These are phyloP conservation scores for Didymella glomerata DNA, from an alignment of 2,329 filamentous ascomycete species.

Conservation along the genomic window DNA sequence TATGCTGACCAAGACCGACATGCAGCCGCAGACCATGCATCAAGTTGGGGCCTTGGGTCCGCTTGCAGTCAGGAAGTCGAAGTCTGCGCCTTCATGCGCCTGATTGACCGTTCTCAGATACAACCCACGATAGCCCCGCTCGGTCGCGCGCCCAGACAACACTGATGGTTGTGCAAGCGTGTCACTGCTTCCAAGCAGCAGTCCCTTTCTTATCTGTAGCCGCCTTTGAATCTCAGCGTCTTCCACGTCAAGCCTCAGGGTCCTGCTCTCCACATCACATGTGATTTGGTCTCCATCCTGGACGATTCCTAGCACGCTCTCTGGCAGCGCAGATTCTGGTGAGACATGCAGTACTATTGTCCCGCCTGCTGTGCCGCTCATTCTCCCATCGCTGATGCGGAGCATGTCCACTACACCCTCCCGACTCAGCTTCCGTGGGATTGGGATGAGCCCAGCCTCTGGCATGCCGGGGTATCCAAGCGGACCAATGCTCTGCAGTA, in stretches of 20 bases:
- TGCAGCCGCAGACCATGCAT: neutral
- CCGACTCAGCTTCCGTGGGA: conserved; percentile 69
- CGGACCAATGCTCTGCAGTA: conserved; percentile 90
- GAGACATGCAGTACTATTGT: conserved; percentile 64
- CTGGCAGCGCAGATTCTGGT: conserved; percentile 59
- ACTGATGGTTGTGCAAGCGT: conserved; percentile 15
- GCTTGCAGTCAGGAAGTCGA: conserved; percentile 63
- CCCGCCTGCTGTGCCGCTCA: conserved; percentile 65
- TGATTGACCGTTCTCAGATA: conserved; percentile 69
- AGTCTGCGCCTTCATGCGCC: conserved; percentile 66
- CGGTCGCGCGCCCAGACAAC: conserved; percentile 15
- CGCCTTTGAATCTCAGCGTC: conserved; percentile 54
- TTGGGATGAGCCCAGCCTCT: conserved; percentile 83
- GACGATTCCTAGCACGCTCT: conserved; percentile 60
- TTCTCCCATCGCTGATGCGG: conserved; percentile 62
- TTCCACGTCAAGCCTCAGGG: conserved; percentile 53
- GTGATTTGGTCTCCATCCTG: conserved; percentile 59
- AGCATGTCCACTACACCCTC: conserved; percentile 63
- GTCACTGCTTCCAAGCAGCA: conserved; percentile 30
- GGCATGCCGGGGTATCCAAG: conserved; percentile 93
- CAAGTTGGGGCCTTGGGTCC: conserved; percentile 19
- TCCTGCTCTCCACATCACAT: conserved; percentile 56
- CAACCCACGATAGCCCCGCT: conserved; percentile 66
- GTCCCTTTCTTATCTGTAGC: conserved; percentile 44
- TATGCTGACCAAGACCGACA: neutral